Evolutionary conservation across 139 green algal genomes (phyloP).

Genomic region (Coccomyxa sp.): DNA sequence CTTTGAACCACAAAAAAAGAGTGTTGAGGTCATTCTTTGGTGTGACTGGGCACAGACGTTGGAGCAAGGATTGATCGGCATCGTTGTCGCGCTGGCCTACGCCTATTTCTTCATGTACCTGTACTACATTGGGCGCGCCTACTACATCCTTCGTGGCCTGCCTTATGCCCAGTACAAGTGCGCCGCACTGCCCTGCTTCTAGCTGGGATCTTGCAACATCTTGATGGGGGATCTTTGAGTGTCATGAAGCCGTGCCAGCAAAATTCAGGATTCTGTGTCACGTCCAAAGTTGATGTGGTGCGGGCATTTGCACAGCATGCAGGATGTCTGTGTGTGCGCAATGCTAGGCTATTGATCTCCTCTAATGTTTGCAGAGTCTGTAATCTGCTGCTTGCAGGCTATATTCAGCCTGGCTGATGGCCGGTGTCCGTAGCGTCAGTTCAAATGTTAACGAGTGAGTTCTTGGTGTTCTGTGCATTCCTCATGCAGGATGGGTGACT

Average conservation of each 20-base stretch:
- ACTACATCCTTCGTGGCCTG: neutral
- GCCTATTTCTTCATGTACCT: neutral
- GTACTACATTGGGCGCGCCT: neutral
- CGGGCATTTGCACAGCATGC: neutral
- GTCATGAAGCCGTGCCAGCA: neutral
- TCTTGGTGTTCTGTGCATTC: too few species aligned
- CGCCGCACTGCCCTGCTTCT: neutral
- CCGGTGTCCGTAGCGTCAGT: too few species aligned
- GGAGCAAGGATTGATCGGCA: neutral
- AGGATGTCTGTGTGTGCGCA: neutral
- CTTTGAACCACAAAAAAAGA: too few species aligned
- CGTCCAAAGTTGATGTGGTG: neutral
- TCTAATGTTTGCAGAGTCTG: neutral
- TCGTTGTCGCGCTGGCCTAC: neutral
- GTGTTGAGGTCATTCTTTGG: too few species aligned
- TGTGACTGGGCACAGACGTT: neutral
- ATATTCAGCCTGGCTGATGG: neutral
- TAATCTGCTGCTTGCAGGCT: neutral
- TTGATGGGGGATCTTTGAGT: neutral
- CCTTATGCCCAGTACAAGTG: neutral
- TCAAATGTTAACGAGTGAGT: too few species aligned
- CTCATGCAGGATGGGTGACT: too few species aligned
- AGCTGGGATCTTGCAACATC: neutral
- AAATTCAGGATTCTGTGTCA: too few species aligned
- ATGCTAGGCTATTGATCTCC: neutral